Evolutionary conservation across 768 basidiomycete species (phyloP).

Genomic region (Leucogyrophana mollusca): DNA sequence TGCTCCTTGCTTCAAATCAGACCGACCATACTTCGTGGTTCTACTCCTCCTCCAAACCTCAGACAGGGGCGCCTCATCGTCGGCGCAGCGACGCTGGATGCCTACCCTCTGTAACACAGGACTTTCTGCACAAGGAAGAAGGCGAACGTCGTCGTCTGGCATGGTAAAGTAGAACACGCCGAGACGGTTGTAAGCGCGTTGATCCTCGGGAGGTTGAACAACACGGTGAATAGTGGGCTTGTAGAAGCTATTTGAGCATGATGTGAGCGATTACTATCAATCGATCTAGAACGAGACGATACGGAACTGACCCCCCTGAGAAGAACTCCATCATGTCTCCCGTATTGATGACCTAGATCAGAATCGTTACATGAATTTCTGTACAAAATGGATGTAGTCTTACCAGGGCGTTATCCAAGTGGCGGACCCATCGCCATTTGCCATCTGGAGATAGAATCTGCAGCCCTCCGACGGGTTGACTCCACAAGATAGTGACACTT

Average conservation of each 20-base stretch:
- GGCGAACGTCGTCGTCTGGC: slow-evolving; percentile 41
- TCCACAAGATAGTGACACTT: slow-evolving; percentile 45
- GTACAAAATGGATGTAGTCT: slow-evolving; percentile 5
- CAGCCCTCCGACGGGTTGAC: slow-evolving; percentile 46
- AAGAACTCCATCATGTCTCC: slow-evolving; percentile 50
- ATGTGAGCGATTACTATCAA: no score
- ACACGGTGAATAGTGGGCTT: slow-evolving; percentile 52
- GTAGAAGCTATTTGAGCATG: slow-evolving; percentile 27
- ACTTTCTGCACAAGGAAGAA: slow-evolving; percentile 40
- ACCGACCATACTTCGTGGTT: slow-evolving; percentile 41
- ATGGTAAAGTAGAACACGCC: slow-evolving; percentile 49
- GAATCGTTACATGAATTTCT: not conserved
- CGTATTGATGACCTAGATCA: slow-evolving; percentile 39
- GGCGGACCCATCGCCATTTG: slow-evolving; percentile 45
- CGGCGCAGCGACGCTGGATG: slow-evolving; percentile 30
- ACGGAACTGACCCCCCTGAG: slow-evolving; percentile 32
- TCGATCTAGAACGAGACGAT: no score
- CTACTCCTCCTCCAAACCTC: slow-evolving; percentile 40
- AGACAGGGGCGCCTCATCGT: slow-evolving; percentile 40
- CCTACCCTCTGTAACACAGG: slow-evolving; percentile 40
- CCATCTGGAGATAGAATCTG: slow-evolving; percentile 43
- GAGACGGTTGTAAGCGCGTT: slow-evolving; percentile 41
- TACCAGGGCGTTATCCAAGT: slow-evolving; percentile 45
- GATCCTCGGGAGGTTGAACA: slow-evolving; percentile 47
- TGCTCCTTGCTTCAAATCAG: slow-evolving; percentile 25